These are phyloP conservation scores for Trichosanthes truncata DNA, from an alignment of 306 rosid species.

Conservation along the genomic window DNA sequence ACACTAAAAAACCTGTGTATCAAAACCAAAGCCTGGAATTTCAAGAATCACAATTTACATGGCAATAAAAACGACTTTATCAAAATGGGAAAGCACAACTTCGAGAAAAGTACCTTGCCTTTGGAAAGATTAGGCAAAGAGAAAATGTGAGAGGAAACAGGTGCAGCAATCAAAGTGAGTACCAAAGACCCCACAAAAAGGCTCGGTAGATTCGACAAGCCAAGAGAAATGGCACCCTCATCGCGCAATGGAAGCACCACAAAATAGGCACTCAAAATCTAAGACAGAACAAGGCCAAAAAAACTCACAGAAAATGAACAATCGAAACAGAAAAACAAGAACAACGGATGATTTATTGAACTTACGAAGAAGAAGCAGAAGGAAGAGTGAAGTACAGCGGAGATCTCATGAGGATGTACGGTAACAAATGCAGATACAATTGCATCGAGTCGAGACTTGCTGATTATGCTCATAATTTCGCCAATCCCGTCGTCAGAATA, in stretches of 20 bases:
- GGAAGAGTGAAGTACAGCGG: constrained; percentile 66
- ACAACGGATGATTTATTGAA: neutral
- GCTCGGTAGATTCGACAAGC: constrained; percentile 72
- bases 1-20: constrained; percentile 98
- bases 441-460: constrained; percentile 41
- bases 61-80: neutral
- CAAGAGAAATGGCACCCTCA: constrained; percentile 87
- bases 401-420: constrained; percentile 86
- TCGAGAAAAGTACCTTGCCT: constrained; percentile 39
- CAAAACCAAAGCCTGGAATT: constrained; percentile 93
- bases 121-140: constrained; percentile 67
- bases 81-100: neutral
- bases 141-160: constrained; percentile 73
- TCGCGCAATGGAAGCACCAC: constrained; percentile 95
- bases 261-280: constrained; percentile 94
- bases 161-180: constrained; percentile 79
- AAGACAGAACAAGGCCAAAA: neutral
- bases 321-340: neutral
- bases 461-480: constrained; percentile 23
- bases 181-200: constrained; percentile 69
- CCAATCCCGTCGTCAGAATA: neutral
- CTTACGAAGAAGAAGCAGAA: constrained; percentile 90
- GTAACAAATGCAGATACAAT: constrained; percentile 53
- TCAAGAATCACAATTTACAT: constrained; percentile 50
- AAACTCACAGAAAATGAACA: neutral